phyloP scores from a whole-genome alignment of 305 asterid species.

The Ruellia speciosa region DNA sequence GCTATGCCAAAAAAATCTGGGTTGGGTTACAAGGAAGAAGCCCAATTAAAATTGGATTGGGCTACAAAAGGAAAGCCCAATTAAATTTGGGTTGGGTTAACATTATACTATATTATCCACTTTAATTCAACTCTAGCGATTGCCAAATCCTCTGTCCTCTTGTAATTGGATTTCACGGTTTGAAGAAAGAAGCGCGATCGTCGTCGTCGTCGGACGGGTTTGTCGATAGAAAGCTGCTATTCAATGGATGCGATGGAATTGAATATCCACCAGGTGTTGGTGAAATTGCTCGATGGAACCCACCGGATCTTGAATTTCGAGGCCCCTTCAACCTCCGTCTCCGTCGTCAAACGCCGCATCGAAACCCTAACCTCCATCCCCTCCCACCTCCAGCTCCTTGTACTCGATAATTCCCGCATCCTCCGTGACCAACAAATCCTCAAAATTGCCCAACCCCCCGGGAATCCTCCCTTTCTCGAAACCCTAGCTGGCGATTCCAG shows the following conservation, averaged over 20 bases:
- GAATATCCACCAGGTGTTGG: constrained; percentile 50
- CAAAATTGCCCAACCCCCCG: constrained; percentile 18
- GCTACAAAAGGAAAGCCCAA: too few relatives aligned
- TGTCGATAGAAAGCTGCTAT: not conserved
- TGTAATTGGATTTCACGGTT: constrained; percentile 3
- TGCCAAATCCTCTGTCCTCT: not conserved
- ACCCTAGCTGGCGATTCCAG: not conserved
- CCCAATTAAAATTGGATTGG: too few relatives aligned
- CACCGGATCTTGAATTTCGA: constrained; percentile 59
- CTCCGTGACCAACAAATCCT: constrained; percentile 40
- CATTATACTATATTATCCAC: too few relatives aligned
- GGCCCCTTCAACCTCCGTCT: constrained; percentile 35
- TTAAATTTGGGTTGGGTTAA: too few relatives aligned
- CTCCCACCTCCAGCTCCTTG: constrained; percentile 50
- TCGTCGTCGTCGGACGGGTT: not conserved
- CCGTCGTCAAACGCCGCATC: constrained; percentile 49
- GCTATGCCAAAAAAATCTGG: too few relatives aligned
- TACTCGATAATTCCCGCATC: constrained; percentile 29
- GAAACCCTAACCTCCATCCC: constrained; percentile 63
- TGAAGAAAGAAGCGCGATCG: not conserved
- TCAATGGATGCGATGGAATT: constrained; percentile 33
- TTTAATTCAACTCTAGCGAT: too few relatives aligned
- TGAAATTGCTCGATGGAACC: constrained; percentile 22
- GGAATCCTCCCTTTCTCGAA: not conserved
- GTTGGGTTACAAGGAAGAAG: too few relatives aligned